A percentile compares a stretch with the other conserved stretches of the same genome.
These are phyloP conservation scores for Globisporangium viniferum DNA, from an alignment of 352 stramenopile species.

Conservation along the genomic window DNA sequence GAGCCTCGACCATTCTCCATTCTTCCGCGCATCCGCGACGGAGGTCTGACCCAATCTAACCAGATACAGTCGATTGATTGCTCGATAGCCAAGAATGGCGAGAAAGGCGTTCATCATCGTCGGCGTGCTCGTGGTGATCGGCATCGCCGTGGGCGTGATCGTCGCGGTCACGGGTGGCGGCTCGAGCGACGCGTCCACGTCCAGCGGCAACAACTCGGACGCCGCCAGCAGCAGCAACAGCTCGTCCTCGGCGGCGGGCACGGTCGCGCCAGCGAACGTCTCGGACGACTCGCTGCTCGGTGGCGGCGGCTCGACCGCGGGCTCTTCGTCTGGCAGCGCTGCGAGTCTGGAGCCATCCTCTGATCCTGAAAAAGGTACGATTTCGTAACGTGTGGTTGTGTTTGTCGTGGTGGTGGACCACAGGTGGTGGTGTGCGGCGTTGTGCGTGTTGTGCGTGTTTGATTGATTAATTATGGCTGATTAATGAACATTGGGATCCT, in stretches of 20 bases:
- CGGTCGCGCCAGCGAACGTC: conserved; percentile 29
- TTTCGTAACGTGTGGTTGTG: background rate
- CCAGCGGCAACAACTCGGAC: conserved; percentile 16
- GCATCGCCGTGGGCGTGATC: conserved; percentile 57
- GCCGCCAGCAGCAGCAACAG: conserved; percentile 11
- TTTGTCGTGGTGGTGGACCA: too few species aligned
- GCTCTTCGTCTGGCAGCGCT: conserved; percentile 21
- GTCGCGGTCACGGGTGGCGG: conserved; percentile 47
- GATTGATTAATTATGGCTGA: conserved; percentile 6
- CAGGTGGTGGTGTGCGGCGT: background rate
- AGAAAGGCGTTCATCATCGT: conserved; percentile 70
- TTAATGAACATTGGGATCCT: conserved; percentile 10
- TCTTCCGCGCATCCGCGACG: conserved; percentile 12
- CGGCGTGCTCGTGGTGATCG: conserved; percentile 67
- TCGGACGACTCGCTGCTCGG: conserved; percentile 46
- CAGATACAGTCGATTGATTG: background rate
- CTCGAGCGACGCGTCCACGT: conserved; percentile 30
- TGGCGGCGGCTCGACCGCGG: conserved; percentile 22
- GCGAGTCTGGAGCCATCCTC: conserved; percentile 43
- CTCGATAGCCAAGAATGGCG: conserved; percentile 16
- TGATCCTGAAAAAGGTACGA: conserved; percentile 43
- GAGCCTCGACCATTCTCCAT: conserved; percentile 12
- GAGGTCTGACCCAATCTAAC: background rate
- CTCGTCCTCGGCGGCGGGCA: conserved; percentile 8
- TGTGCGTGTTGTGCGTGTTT: background rate